Base-by-base conservation (phyloP, 1,139 yeast genomes). In the Sugiyamaella grinbergsii region DNA sequence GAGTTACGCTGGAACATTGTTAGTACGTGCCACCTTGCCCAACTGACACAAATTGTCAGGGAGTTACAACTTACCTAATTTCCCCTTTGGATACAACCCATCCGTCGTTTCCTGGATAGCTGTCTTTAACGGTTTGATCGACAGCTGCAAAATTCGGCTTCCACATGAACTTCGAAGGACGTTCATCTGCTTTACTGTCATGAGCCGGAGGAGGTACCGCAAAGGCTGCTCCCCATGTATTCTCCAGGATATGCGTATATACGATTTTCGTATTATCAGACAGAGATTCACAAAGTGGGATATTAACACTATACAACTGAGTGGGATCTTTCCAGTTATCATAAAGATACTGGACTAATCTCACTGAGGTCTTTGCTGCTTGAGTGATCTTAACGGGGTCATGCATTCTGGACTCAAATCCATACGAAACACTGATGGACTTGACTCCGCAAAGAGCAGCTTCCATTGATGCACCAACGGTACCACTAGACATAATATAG, bases 381-480 rank as follows among this genome's bases (percentile, higher is more conserved):
- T 80, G 81, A 33, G 72, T 71, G 54, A 90, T 71, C 15, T 80
- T 73, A 5, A 69, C 69, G 32, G 74, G 77, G 47, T 81, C 76
- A 54, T 85, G 88, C 33, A 75, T 69, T 49, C 78, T 72, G 41
- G 74, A 70, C 48, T 73, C 77, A 64, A 84, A 91, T 5, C 95
- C 93, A 74, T 81, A 93, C 37, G 95, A 86, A 42, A 93, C 64
- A 1, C 96, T 97, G 55, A 93, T 76, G 2, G 96, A 73, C 60
- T 77, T 82, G 33, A 78, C 78, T 0, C 90, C 91, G 54, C 88
- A 83, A 40, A 93, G 80, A 1, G 86, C 88, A 0, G 93, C 95
- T 69, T 93, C 98, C 90, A 91, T 81, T 0, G 97, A 95, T 1
- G 96, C 98, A 22, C 98, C 98, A 23, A 93, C 86, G 1, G 98